These are phyloP conservation scores for Arxiozyma slooffiae DNA, from an alignment of 1,139 yeast genomes.

Conservation along the genomic window DNA sequence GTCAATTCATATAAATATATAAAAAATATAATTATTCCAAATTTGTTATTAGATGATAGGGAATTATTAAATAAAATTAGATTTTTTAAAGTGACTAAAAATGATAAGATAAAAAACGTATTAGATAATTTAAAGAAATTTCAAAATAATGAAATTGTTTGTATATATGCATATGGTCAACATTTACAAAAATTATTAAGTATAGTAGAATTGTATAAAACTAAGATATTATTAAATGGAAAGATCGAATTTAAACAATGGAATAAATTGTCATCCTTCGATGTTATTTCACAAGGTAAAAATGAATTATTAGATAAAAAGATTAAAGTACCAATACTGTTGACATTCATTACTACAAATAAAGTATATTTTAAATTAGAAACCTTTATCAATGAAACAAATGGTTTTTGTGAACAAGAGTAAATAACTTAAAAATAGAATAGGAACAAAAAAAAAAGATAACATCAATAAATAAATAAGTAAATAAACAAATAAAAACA, in stretches of 20 bases:
- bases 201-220: constrained; percentile 21
- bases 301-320: constrained; percentile 23
- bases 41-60: constrained; percentile 3
- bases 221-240: constrained; percentile 2
- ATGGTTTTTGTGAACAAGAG: constrained; percentile 14
- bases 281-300: constrained; percentile 17
- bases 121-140: constrained; percentile 9
- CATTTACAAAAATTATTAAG: constrained; percentile 25
- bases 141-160: background rate
- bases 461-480: background rate
- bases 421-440: background rate
- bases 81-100: constrained; percentile 12
- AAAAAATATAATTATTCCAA: constrained; percentile 6
- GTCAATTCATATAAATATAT: constrained; percentile 9
- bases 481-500: background rate
- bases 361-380: background rate
- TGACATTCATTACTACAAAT: constrained; percentile 9
- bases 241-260: constrained; percentile 13
- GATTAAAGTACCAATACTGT: constrained; percentile 21
- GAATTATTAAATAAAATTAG: background rate
- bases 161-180: constrained; percentile 23
- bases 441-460: background rate
- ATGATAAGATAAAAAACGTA: constrained; percentile 13
- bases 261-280: constrained; percentile 19
- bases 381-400: constrained; percentile 7